Evolutionary conservation across 495 filamentous ascomycete species (phyloP).

Genomic region (Xanthoparmelia taractica): DNA sequence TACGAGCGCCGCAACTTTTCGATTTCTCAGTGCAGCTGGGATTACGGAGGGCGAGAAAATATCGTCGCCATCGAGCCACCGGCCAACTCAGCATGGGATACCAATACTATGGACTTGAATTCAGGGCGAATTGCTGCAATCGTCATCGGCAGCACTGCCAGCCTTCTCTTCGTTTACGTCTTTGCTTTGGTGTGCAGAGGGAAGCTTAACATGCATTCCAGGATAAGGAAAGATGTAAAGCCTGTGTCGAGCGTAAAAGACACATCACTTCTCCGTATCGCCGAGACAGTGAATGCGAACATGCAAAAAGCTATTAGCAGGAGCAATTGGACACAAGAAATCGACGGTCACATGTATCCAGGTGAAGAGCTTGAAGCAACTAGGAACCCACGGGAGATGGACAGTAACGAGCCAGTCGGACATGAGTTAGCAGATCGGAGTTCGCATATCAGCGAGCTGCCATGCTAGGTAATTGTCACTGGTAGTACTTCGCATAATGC

Average conservation of each 20-base stretch:
- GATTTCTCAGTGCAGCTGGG: not conserved
- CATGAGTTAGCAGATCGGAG: not conserved
- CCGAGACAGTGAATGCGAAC: not conserved
- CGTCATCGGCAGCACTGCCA: not conserved
- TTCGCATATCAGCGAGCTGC: not conserved
- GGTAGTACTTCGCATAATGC: not conserved
- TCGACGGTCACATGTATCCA: not conserved
- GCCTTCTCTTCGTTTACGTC: not conserved
- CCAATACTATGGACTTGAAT: not conserved
- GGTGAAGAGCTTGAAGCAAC: not conserved
- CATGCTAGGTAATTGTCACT: not conserved
- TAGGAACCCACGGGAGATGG: not conserved
- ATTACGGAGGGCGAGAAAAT: too few species aligned
- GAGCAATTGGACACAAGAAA: not conserved
- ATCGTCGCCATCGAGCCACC: constrained; percentile 17
- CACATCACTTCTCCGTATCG: not conserved
- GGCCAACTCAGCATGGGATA: not conserved
- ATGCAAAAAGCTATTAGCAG: not conserved
- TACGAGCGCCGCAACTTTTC: constrained; percentile 20
- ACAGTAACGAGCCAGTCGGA: not conserved
- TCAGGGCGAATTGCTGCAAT: not conserved
- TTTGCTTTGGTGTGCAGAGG: not conserved
- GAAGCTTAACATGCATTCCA: not conserved
- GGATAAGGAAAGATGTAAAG: too few species aligned
- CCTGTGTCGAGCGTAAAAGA: not conserved